Evolutionary conservation across 2,329 filamentous ascomycete genomes (phyloP), one percentile per base, ranked within the genome.

Genomic region (Calonectria pauciramosa): DNA sequence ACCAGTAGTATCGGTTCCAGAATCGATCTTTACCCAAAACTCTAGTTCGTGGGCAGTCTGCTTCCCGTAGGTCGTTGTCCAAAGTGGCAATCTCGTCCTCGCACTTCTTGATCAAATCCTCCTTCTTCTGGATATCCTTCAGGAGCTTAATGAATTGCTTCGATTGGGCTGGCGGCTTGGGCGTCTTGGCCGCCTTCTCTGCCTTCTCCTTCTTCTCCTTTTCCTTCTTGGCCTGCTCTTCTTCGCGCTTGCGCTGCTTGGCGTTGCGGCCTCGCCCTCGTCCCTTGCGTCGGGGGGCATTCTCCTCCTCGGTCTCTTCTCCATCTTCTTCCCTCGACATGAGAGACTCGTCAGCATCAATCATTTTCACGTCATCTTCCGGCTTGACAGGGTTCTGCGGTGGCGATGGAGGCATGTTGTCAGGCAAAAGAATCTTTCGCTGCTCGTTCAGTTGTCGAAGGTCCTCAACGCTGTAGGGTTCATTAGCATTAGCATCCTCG

Each of bases 1-100:
- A 98, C 96, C 97, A 99, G 88, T 97, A 99, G 86, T 99, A 99
- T 69, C 96, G 92, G 85, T 99, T 99, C 93, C 96, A 98, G 88
- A 98, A 99, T 56, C 97, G 93, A 85, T 99, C 97, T 84, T 97
- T 96, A 74, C 97, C 97, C 32, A 99, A 89, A 23, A 96, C 93
- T 76, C 95, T 93, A 23, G 96, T 98, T 75, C 97, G 93, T 44
- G 96, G 95, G 80, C 96, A 98, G 84, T 98, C 95, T 51, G 96
- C 96, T 85, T 99, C 96, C 68, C 97, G 94, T 59, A 99, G 89
- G 83, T 99, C 96, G 80, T 97, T 96, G 80, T 99, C 96, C 67
- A 98, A 91, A 38, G 94, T 90, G 4, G 92, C 92, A 77, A 99
- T 97, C 81, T 96, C 93, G 8, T 94, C 93, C 83, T 99, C 96